A percentile compares a stretch with the other conserved stretches of the same genome.
phyloP scores from a whole-genome alignment of 495 filamentous ascomycete genomes.

The Hypoxylon lienhwacheense region DNA sequence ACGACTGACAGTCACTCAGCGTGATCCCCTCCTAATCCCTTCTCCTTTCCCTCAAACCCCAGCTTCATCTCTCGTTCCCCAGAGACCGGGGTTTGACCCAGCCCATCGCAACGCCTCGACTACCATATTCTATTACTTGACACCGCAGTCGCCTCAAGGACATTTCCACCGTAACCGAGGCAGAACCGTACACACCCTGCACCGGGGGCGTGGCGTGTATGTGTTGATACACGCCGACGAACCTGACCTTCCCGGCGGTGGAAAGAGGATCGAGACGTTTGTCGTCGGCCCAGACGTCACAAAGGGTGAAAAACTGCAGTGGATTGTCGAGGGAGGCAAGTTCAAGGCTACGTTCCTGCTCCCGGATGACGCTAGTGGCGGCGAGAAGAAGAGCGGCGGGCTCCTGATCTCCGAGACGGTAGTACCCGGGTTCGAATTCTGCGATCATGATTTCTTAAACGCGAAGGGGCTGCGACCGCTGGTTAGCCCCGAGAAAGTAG shows the following conservation, averaged over 20 bases:
- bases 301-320: constrained; percentile 62
- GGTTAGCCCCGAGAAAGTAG: constrained; percentile 48
- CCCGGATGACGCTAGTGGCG: constrained; percentile 45
- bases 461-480: constrained; percentile 49
- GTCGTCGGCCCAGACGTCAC: constrained; percentile 57
- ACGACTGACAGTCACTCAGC: constrained; percentile 39
- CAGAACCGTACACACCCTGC: constrained; percentile 61
- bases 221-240: constrained; percentile 58
- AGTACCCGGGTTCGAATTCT: constrained; percentile 66
- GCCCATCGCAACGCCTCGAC: constrained; percentile 17
- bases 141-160: constrained; percentile 36
- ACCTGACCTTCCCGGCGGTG: constrained; percentile 16
- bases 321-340: constrained; percentile 68
- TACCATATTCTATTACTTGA: constrained; percentile 15
- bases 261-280: constrained; percentile 58
- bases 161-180: constrained; percentile 63
- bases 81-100: constrained; percentile 40
- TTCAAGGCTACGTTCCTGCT: constrained; percentile 64
- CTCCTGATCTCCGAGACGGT: constrained; percentile 69
- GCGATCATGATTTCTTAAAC: constrained; percentile 64
- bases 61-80: constrained; percentile 27
- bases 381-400: constrained; percentile 41
- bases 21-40: constrained; percentile 50
- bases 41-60: constrained; percentile 49
- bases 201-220: constrained; percentile 54